phyloP scores from a whole-genome alignment of 2,329 filamentous ascomycete genomes.

The Penicillium sumatraense region DNA sequence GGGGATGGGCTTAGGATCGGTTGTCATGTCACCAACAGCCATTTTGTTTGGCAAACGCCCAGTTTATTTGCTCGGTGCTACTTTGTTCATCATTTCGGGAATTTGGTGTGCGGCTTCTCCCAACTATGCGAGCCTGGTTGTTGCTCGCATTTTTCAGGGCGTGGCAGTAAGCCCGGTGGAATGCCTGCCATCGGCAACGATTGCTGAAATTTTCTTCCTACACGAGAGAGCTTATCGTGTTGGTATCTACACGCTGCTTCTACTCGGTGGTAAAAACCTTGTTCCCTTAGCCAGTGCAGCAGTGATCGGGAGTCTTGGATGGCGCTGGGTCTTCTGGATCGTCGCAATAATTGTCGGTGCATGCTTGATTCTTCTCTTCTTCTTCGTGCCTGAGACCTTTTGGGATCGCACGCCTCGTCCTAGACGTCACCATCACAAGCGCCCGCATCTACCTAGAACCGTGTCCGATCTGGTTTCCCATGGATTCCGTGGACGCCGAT shows the following conservation, averaged over 20 bases:
- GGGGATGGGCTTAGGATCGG: constrained; percentile 82
- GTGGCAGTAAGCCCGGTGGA: constrained; percentile 88
- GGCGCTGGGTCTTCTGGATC: constrained; percentile 94
- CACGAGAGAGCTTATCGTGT: constrained; percentile 92
- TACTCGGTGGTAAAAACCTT: constrained; percentile 90
- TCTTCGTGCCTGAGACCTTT: constrained; percentile 94
- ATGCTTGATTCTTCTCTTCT: constrained; percentile 73
- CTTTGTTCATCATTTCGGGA: constrained; percentile 76
- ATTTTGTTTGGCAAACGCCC: constrained; percentile 90
- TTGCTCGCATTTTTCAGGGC: constrained; percentile 85
- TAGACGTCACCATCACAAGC: constrained; percentile 45
- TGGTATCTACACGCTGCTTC: constrained; percentile 87
- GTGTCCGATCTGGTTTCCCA: constrained; percentile 43
- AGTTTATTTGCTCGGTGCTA: constrained; percentile 77
- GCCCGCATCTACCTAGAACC: constrained; percentile 39
- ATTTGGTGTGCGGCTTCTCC: constrained; percentile 88
- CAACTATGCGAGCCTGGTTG: constrained; percentile 75
- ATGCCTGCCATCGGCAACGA: constrained; percentile 88
- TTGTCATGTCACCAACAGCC: constrained; percentile 85
- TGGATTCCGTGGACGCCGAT: constrained; percentile 40
- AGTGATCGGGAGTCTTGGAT: constrained; percentile 76
- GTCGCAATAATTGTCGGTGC: constrained; percentile 79
- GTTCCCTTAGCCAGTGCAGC: constrained; percentile 84
- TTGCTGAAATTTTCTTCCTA: constrained; percentile 94
- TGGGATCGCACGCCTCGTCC: constrained; percentile 80